Evolutionary conservation across 2,329 filamentous ascomycete genomes (phyloP).

Genomic region (Botrytis fragariae): DNA sequence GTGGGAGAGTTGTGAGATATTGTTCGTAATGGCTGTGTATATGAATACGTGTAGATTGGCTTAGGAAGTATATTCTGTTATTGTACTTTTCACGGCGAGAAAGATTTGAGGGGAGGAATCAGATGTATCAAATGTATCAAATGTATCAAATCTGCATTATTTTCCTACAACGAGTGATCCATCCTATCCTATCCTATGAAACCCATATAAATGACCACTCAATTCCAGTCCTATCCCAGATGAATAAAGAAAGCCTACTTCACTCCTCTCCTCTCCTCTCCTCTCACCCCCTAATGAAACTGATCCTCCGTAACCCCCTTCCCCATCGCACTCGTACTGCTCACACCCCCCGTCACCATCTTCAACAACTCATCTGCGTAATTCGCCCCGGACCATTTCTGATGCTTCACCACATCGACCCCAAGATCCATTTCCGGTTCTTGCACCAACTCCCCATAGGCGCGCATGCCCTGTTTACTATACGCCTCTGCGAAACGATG

Average conservation of each 20-base stretch:
- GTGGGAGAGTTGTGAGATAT: not conserved
- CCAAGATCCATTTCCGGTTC: slow-evolving; percentile 92
- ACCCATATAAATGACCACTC: no score
- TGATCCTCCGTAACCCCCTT: slow-evolving; percentile 98
- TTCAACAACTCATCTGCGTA: slow-evolving; percentile 94
- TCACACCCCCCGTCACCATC: slow-evolving; percentile 94
- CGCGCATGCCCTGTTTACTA: slow-evolving; percentile 81
- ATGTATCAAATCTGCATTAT: not conserved
- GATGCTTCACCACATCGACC: slow-evolving; percentile 95
- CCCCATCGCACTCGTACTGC: slow-evolving; percentile 92
- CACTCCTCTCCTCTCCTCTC: not conserved
- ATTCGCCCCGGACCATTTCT: slow-evolving; percentile 96
- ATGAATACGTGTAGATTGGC: not conserved
- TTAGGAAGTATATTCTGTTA: not conserved
- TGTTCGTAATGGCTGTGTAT: not conserved
- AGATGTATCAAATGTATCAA: not conserved
- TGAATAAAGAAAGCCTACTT: not conserved
- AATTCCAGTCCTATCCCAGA: not conserved
- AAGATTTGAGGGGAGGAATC: not conserved
- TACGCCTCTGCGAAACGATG: slow-evolving; percentile 86
- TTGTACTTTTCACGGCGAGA: not conserved
- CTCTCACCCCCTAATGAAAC: slow-evolving; percentile 58
- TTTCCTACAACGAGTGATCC: not conserved
- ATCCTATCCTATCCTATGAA: not conserved
- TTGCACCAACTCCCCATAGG: slow-evolving; percentile 95